Base-by-base conservation (phyloP, 2,329 filamentous ascomycete species). In the Aspergillus quadricinctus region DNA sequence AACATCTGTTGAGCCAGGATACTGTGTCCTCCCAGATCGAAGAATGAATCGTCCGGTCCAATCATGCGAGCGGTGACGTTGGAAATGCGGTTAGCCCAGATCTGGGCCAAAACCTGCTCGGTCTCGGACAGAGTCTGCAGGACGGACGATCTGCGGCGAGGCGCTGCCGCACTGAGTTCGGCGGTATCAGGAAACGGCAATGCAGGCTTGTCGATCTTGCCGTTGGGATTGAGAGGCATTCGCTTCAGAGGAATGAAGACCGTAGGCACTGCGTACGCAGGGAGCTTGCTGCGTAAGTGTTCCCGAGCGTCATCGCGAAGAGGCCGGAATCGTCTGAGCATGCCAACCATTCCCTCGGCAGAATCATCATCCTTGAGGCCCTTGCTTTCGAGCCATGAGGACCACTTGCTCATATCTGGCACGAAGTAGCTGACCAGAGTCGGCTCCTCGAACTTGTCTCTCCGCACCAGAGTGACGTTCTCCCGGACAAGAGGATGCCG, bases 381-480 rank as follows among this genome's bases (percentile, higher is more conserved):
- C 60, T 81, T 77, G 52, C 78, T 75, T 48, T 83, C 74, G 29
- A 92, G 78, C 83, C 86, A 93, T 21, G 82, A 76, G 45, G 80
- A 75, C 90, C 91, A 96, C 63, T 87, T 83, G 60, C 82, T 81
- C 73, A 86, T 81, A 65, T 96, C 89, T 9, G 92, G 91, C 3
- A 97, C 92, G 58, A 96, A 84, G 72, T 97, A 97, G 71, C 88
- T 96, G 65, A 96, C 90, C 21, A 97, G 79, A 0, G 83, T 93
- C 17, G 86, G 88, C 72, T 97, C 93, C 72, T 96, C 90, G 69
- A 92, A 85, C 66, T 87, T 87, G 74, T 96, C 88, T 74, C 90
- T 85, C 72, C 90, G 84, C 3, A 97, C 85, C 2, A 97, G 77
- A 0, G 93, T 97, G 63, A 90, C 87, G 73, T 89, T 91, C 63